Evolutionary conservation across 352 stramenopile species (phyloP), one percentile per base, ranked within the genome.

Genomic region (Phytophthora citrophthora): DNA sequence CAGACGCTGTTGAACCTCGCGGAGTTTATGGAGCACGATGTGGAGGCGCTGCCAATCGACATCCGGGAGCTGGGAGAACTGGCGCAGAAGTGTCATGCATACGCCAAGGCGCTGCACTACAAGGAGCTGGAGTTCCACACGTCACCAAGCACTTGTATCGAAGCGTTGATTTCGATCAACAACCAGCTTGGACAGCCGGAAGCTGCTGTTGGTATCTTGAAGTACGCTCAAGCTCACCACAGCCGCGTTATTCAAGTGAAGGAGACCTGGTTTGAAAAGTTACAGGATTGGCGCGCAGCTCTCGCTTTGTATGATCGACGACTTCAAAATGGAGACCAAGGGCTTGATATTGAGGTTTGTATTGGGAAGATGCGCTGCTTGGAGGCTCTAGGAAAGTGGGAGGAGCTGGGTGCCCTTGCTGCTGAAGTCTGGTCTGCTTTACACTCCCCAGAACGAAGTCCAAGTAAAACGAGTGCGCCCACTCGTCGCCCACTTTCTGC

Each of bases 1-100:
- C 96, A 99, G 61, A 92, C 91, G 27, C 74, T 99, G 23, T 71
- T 99, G 7, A 99, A 99, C 70, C 75, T 99, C 7, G 96, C 95
- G 5, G 98, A 99, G 81, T 99, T 99, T 63, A 99, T 99, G 95
- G 97, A 99, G 70, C 95, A 99, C 54, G 96, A 99, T 60, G 94
- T 98, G 36, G 90, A 97, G 65, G 84, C 87, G 6, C 78, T 99
- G 48, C 96, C 97, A 2, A 99, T 99, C 49, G 86, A 99, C 62
- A 99, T 98, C 57, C 84, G 90, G 3, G 89, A 98, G 38, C 76
- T 99, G 4, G 97, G 96, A 5, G 90, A 99, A 53, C 75, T 99
- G 6, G 84, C 84, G 26, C 83, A 98, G 60, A 98, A 98, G 61
- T 99, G 96, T 59, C 95, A 99, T 59, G 96, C 97, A 16, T 99